phyloP scores from a whole-genome alignment of 352 stramenopile genomes.

The Phytophthora podocarpi region DNA sequence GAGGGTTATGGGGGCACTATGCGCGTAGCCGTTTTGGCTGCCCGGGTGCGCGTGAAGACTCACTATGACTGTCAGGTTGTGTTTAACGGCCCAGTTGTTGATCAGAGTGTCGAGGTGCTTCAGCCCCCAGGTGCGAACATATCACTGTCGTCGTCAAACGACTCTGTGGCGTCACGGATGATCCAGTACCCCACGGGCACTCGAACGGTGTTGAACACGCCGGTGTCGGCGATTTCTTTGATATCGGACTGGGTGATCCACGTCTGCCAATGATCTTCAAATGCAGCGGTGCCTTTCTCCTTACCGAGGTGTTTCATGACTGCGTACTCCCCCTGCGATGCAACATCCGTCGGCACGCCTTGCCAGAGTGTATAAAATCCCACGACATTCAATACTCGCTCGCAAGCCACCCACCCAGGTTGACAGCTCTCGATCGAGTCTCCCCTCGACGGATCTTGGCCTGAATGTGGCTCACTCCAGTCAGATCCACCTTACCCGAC shows the following conservation, averaged over 20 bases:
- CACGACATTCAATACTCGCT: conserved; percentile 13
- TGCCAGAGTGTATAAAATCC: conserved; percentile 7
- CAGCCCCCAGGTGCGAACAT: conserved; percentile 31
- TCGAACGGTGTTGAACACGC: conserved; percentile 47
- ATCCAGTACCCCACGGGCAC: conserved; percentile 52
- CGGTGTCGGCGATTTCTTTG: background rate
- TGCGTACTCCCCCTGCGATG: conserved; percentile 8
- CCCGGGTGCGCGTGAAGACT: conserved; percentile 58
- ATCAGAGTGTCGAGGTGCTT: conserved; percentile 58
- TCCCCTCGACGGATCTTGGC: conserved; percentile 3
- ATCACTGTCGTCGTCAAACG: background rate
- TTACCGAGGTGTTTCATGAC: conserved; percentile 6
- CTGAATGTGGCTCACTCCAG: conserved; percentile 3
- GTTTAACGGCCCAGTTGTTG: conserved; percentile 50
- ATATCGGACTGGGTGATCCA: conserved; percentile 17
- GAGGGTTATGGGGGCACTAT: conserved; percentile 26
- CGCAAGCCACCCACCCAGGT: conserved; percentile 11
- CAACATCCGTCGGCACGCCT: background rate
- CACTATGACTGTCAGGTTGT: conserved; percentile 57
- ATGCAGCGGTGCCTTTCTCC: conserved; percentile 3
- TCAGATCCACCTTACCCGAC: background rate
- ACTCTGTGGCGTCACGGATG: conserved; percentile 22
- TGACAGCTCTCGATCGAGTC: conserved; percentile 9
- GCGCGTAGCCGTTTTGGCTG: conserved; percentile 60
- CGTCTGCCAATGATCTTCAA: conserved; percentile 9